These are phyloP conservation scores for Aphanocladium album DNA, from an alignment of 2,329 filamentous ascomycete genomes.

Conservation along the genomic window DNA sequence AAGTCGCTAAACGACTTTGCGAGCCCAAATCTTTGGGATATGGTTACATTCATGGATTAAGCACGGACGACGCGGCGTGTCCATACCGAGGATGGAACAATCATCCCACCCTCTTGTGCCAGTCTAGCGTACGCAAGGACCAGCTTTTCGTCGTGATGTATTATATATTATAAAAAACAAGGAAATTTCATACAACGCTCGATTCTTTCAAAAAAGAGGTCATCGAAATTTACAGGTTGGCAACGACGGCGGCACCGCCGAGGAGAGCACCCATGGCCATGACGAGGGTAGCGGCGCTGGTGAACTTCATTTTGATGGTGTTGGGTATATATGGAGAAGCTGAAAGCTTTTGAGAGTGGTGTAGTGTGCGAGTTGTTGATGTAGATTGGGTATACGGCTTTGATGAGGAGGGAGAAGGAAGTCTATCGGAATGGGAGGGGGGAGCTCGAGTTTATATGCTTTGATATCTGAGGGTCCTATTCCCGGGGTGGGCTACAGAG, in stretches of 20 bases:
- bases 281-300: conserved; percentile 26
- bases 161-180: conserved; percentile 8
- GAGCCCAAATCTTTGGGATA: background rate
- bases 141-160: background rate
- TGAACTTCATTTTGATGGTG: conserved; percentile 33
- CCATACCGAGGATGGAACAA: background rate
- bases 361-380: background rate
- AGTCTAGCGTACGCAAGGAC: background rate
- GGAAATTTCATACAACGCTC: background rate
- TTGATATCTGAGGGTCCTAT: background rate
- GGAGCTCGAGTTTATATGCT: conserved; percentile 8
- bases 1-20: background rate
- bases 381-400: background rate
- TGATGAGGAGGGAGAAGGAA: background rate
- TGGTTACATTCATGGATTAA: background rate
- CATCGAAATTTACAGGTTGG: conserved; percentile 30
- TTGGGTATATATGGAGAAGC: background rate
- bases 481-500: background rate
- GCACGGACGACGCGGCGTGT: background rate
- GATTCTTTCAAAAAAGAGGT: background rate
- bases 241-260: conserved; percentile 26
- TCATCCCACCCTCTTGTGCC: background rate
- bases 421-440: background rate
- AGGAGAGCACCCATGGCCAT: too few relatives aligned
- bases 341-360: conserved; percentile 10